These are phyloP conservation scores for Podospora tetraspora DNA, from an alignment of 495 filamentous ascomycete genomes.

Conservation along the genomic window DNA sequence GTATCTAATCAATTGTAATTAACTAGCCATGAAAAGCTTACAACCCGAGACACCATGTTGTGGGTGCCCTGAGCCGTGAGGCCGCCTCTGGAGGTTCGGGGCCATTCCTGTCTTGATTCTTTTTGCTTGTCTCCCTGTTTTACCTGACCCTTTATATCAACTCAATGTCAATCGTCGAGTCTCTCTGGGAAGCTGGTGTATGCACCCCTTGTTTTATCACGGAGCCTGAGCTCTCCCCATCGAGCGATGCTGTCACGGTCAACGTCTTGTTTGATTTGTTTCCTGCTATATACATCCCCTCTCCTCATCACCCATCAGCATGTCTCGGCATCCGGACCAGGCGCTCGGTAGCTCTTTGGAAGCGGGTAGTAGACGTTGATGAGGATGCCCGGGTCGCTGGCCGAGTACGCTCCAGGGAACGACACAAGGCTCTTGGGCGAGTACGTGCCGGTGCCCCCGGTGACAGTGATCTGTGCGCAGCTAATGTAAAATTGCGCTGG, in stretches of 20 bases:
- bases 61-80: too few relatives aligned
- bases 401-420: conserved; percentile 41
- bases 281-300: not conserved
- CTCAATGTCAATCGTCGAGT: not conserved
- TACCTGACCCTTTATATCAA: too few relatives aligned
- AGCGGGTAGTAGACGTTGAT: conserved; percentile 48
- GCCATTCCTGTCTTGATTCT: too few relatives aligned
- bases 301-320: conserved; percentile 14
- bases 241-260: not conserved
- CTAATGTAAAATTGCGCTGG: conserved; percentile 55
- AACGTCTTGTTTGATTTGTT: not conserved
- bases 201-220: not conserved
- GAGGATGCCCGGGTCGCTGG: conserved; percentile 40
- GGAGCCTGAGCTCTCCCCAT: not conserved
- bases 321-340: conserved; percentile 30
- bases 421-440: conserved; percentile 34
- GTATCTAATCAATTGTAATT: too few relatives aligned
- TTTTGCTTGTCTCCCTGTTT: too few relatives aligned
- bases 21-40: too few relatives aligned
- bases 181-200: not conserved
- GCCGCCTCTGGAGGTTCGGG: too few relatives aligned
- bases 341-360: conserved; percentile 34
- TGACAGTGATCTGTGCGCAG: conserved; percentile 42
- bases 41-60: too few relatives aligned
- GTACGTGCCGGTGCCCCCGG: conserved; percentile 35